Evolutionary conservation across 1,284 basidiomycete genomes (phyloP), one percentile per base, ranked within the genome.

Genomic region (Sanghuangporus sanghuang): DNA sequence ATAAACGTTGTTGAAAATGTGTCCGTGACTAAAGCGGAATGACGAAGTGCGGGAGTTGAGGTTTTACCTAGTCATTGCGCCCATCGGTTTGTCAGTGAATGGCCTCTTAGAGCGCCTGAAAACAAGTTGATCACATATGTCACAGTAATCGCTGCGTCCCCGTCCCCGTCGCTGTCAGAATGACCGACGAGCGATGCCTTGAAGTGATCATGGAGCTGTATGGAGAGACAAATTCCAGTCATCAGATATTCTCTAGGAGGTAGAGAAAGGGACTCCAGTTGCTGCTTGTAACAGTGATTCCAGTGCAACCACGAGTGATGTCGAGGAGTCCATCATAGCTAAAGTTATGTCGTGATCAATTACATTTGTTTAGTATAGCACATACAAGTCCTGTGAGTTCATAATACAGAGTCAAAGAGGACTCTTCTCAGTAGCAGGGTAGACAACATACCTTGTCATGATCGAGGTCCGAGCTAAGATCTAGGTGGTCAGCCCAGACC

Each of bases 401-500:
- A 57, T 48, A 38, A 46, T 2, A 23, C n/a, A 21, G 14, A 16
- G 6, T 49, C 8, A 59, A n/a, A 38, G 8, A 38, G 1, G 44
- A 16, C 1, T 50, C 16, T 44, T 35, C 11, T 42, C 9, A 36
- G 1, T 35, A 23, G 16, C 18, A 18, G 6, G 44, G n/a, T 6
- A 49, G 7, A 27, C 9, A 38, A 35, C 69, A 75, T 68, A 75
- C 77, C 71, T 79, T 80, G 70, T 78, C 77, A 64, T 79, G 78
- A 67, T 76, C 76, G 46, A 73, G 69, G 72, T 81, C 79, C 12
- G 62, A 63, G 55, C 62, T 63, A 2, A 81, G 73, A 68, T 81
- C 79, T 59, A 74, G 69, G 64, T 81, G 79, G 70, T 81, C 79
- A 56, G 80, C 63, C 79, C 79, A 81, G 21, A 81, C 79, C 65